Percentiles rank a stretch among this genome's conserved stretches.
Conservation (phyloP, 148 eudicot species). For the Cornus controversa region DNA sequence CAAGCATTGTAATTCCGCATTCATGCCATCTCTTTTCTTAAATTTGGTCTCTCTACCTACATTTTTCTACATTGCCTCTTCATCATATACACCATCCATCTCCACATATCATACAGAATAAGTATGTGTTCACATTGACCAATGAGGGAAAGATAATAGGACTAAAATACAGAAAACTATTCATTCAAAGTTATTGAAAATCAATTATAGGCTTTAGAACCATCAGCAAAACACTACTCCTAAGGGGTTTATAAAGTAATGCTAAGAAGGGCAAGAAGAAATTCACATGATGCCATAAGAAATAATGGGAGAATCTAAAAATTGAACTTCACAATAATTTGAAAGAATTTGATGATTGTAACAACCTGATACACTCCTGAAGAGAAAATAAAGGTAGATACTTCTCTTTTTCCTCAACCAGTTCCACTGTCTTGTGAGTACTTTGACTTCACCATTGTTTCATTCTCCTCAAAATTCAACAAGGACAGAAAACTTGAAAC, state of each 20-base stretch:
- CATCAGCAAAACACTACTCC: background rate
- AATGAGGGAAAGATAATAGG: background rate
- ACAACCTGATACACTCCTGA: background rate
- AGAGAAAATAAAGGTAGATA: background rate
- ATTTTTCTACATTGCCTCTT: background rate
- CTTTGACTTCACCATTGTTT: background rate
- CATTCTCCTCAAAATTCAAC: background rate
- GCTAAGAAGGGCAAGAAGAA: background rate
- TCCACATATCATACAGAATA: no score
- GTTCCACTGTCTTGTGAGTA: no score
- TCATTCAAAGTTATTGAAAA: background rate
- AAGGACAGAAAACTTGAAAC: background rate
- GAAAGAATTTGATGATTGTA: slow-evolving; percentile 6
- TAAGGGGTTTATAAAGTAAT: no score
- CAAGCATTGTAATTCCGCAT: slow-evolving; percentile 6
- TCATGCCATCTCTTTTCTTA: background rate
- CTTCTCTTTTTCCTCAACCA: background rate
- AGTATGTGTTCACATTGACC: background rate
- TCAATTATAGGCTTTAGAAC: background rate
- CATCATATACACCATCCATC: background rate
- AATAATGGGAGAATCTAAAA: background rate
- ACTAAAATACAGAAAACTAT: background rate
- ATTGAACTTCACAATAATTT: background rate
- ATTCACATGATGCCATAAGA: background rate
- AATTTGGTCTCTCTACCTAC: background rate